These are phyloP conservation scores for Macrophomina tecta DNA, from an alignment of 2,329 filamentous ascomycete species.

Conservation along the genomic window DNA sequence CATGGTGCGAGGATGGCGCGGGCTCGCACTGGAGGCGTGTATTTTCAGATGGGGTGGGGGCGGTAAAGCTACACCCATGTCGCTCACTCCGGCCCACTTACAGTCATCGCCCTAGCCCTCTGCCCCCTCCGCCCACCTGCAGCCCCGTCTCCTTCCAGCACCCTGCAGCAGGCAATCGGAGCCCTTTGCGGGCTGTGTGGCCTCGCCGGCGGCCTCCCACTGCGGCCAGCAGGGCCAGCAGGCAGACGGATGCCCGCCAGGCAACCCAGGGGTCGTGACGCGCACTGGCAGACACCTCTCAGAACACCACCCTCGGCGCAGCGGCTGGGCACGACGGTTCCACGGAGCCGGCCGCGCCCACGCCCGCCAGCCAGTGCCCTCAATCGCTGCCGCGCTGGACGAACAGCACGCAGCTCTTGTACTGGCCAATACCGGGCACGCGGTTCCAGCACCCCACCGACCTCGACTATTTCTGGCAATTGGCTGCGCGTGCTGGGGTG, in stretches of 20 bases:
- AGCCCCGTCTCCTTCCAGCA: constrained; percentile 19
- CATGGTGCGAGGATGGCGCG: constrained; percentile 28
- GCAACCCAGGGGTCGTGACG: neutral
- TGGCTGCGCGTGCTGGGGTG: constrained; percentile 10
- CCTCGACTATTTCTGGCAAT: neutral
- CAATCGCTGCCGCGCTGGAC: neutral
- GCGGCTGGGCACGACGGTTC: neutral
- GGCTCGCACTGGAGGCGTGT: constrained; percentile 23
- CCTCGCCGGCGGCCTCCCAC: neutral
- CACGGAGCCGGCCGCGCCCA: neutral
- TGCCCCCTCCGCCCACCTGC: constrained; percentile 3
- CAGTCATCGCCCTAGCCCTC: constrained; percentile 7
- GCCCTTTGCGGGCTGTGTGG: neutral
- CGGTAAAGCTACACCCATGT: constrained; percentile 26
- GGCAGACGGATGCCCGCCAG: constrained; percentile 19
- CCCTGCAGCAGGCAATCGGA: constrained; percentile 9
- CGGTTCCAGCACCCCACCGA: constrained; percentile 15
- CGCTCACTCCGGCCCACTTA: constrained; percentile 8
- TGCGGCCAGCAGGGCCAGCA: neutral
- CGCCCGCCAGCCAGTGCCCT: neutral
- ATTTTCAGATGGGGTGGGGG: constrained; percentile 29
- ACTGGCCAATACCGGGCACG: neutral
- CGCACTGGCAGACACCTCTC: neutral
- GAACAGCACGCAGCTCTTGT: too few relatives aligned
- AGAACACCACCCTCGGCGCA: neutral